Evolutionary conservation across 2,329 filamentous ascomycete species (phyloP), one percentile per base, ranked within the genome.

Genomic region (Xylariaceae sp.): DNA sequence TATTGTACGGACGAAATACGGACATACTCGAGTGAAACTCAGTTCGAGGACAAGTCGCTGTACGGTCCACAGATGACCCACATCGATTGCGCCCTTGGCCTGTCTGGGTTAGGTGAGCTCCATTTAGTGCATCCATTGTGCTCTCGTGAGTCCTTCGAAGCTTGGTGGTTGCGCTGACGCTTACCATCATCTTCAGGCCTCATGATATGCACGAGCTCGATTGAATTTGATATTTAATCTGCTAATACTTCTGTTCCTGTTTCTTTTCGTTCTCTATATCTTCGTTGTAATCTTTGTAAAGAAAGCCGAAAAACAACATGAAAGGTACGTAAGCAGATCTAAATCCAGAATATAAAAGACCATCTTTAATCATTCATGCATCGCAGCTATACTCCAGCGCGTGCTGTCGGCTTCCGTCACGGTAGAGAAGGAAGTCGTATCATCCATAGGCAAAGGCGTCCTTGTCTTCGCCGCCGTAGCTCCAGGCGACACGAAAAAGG

Each of bases 361-460:
- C 47, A 48, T 18, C 42, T 53, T 61, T 60, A 61, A 53, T 65
- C 47, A 64, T 60, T 53, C 51, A 13, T 58, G n/a, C 63, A 54
- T 54, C 60, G 56, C 70, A 97, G 94, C 92, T 56, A 90, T 99
- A 61, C 78, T 97, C 56, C 94, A 99, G 76, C 85, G 94, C 65
- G 94, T 99, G 55, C 85, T 96, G 62, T 97, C 92, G 49, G 93
- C 93, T 62, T 97, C 93, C 6, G 94, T 99, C 68, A 94, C 92
- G 1, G 93, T 99, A 55, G 92, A 99, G 72, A 88, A 90, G 71
- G 82, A 96, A 72, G 78, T 96, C 35, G 84, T 99, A 51, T 97
- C 94, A 1, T 89, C 88, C 2, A 97, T 99, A 69, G 90, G 91
- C 61, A 90, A 88, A 74, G 94, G 94, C 35, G 77, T 99, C 49